These are phyloP conservation scores for Hypoxylon sp. DNA, from an alignment of 2,329 filamentous ascomycete genomes.

Conservation along the genomic window DNA sequence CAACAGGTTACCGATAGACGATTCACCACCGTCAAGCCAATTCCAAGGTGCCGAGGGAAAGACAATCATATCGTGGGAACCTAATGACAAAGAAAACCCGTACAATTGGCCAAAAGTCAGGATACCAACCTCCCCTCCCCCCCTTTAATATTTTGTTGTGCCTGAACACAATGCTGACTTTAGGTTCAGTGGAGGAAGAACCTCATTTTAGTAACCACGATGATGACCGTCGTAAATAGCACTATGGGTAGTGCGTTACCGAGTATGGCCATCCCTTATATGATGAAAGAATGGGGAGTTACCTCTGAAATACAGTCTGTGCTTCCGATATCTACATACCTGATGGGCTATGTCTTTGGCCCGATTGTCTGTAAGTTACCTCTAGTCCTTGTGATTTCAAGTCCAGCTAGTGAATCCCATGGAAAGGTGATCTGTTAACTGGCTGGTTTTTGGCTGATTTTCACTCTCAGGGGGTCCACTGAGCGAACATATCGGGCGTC, in stretches of 20 bases:
- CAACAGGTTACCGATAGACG: conserved; percentile 48
- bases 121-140: neutral
- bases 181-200: conserved; percentile 66
- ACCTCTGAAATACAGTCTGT: conserved; percentile 62
- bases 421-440: neutral
- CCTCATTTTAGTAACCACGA: conserved; percentile 67
- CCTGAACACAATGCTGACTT: conserved; percentile 27
- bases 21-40: conserved; percentile 32
- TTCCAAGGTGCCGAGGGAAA: conserved; percentile 47
- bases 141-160: neutral
- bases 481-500: conserved; percentile 74
- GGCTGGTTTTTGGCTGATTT: neutral
- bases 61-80: conserved; percentile 62
- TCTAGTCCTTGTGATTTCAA: conserved; percentile 43
- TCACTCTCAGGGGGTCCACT: conserved; percentile 69
- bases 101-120: conserved; percentile 65
- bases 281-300: conserved; percentile 70
- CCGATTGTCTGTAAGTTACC: conserved; percentile 55
- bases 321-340: conserved; percentile 74
- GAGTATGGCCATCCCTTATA: conserved; percentile 72
- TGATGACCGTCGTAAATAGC: conserved; percentile 75
- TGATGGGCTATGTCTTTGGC: conserved; percentile 68
- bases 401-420: neutral
- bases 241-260: conserved; percentile 77
- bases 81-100: conserved; percentile 66